Evolutionary conservation across 805 yeast species (phyloP).

Genomic region (Candida suzukii): DNA sequence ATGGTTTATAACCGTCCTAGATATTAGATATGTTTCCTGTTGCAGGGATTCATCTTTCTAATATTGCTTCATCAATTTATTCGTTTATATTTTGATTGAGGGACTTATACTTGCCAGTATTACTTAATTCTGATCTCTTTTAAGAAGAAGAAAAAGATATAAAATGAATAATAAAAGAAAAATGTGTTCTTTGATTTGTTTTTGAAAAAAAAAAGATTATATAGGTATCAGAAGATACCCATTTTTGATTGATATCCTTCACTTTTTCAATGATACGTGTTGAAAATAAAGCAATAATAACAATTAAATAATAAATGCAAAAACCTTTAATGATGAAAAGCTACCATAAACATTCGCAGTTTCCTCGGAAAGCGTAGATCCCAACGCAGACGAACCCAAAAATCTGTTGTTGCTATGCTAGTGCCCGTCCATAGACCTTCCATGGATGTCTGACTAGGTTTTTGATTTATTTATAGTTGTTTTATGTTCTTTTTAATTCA

Average conservation of each 20-base stretch:
- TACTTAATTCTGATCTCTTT: conserved; percentile 50
- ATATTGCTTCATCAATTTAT: conserved; percentile 13
- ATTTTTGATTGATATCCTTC: neutral
- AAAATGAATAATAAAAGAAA: too few relatives aligned
- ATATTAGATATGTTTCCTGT: conserved; percentile 16
- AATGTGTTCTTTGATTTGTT: too few relatives aligned
- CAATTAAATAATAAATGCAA: neutral
- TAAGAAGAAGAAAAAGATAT: too few relatives aligned
- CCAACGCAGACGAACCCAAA: conserved; percentile 56
- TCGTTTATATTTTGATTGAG: conserved; percentile 26
- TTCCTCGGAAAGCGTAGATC: conserved; percentile 87
- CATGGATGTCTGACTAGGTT: conserved; percentile 94
- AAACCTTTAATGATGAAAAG: conserved; percentile 58
- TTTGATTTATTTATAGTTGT: neutral
- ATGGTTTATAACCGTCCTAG: conserved; percentile 54
- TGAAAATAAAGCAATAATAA: too few relatives aligned
- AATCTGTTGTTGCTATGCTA: conserved; percentile 51
- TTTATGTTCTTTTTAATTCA: neutral
- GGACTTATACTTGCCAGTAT: conserved; percentile 89
- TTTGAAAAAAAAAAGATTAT: neutral
- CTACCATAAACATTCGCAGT: conserved; percentile 85
- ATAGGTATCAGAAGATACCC: neutral
- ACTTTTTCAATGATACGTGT: neutral
- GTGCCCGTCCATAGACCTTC: conserved; percentile 87
- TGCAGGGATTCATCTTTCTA: conserved; percentile 27